Evolutionary conservation across 2,329 filamentous ascomycete genomes (phyloP).

Genomic region (Thielaviopsis populi): DNA sequence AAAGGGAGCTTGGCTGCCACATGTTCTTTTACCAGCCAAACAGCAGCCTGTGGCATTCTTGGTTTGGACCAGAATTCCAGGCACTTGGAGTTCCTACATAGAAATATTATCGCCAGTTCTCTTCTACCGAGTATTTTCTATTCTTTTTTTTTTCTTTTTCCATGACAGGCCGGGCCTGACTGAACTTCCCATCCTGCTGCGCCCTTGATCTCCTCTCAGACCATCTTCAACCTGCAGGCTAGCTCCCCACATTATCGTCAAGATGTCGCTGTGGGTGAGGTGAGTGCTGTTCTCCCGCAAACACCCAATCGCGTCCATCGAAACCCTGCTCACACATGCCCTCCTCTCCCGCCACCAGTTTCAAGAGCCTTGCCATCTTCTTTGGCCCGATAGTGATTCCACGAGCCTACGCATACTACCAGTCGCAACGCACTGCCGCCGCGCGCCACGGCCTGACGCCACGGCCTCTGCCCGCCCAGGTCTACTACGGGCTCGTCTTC

Average conservation of each 20-base stretch:
- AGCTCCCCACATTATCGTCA: slow-evolving; percentile 2
- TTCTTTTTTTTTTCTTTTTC: not conserved
- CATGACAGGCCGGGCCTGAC: not conserved
- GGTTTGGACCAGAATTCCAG: not conserved
- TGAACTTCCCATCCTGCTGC: not conserved
- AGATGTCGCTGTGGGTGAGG: slow-evolving; percentile 15
- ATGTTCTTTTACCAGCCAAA: not conserved
- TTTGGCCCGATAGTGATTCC: slow-evolving; percentile 60
- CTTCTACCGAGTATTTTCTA: not conserved
- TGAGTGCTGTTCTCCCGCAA: slow-evolving; percentile 8
- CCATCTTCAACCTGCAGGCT: not conserved
- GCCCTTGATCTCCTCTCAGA: not conserved
- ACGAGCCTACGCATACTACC: slow-evolving; percentile 49
- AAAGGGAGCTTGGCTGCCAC: not conserved
- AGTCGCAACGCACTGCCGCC: slow-evolving; percentile 33
- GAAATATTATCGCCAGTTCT: not conserved
- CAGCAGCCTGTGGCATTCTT: not conserved
- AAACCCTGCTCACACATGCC: not conserved
- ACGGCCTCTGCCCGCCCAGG: slow-evolving; percentile 38
- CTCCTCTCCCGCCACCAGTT: slow-evolving; percentile 23
- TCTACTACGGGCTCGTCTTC: slow-evolving; percentile 43
- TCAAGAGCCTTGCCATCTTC: slow-evolving; percentile 43
- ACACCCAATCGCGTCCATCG: not conserved
- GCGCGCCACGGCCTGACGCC: slow-evolving; percentile 28
- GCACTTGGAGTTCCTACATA: not conserved